phyloP scores from a whole-genome alignment of 805 yeast species.

The Pichia deserticola region DNA sequence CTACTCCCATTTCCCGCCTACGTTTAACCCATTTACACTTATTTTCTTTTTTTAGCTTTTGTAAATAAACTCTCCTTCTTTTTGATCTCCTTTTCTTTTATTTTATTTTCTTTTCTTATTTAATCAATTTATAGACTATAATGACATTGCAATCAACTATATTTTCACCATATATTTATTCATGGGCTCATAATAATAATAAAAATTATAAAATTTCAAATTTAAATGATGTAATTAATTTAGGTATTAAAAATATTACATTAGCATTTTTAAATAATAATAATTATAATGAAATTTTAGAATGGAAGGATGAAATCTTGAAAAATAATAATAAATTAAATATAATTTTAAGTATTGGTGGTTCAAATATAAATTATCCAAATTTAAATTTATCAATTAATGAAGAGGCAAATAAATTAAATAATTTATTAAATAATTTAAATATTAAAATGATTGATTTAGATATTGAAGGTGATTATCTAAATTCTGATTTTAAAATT shows the following conservation, averaged over 20 bases:
- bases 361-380: slow-evolving; percentile 25
- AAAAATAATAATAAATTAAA: slow-evolving; percentile 11
- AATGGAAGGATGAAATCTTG: slow-evolving; percentile 20
- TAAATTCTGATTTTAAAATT: slow-evolving; percentile 10
- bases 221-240: slow-evolving; percentile 13
- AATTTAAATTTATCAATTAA: slow-evolving; percentile 5
- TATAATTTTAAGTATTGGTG: slow-evolving; percentile 27
- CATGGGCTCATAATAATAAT: slow-evolving; percentile 21
- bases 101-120: neutral
- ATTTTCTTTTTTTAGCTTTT: neutral
- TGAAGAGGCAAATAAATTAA: slow-evolving; percentile 13
- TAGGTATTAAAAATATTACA: slow-evolving; percentile 16
- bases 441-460: slow-evolving; percentile 21
- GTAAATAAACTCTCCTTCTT: too few relatives aligned
- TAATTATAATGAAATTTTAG: slow-evolving; percentile 19
- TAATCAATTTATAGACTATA: neutral
- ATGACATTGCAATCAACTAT: neutral
- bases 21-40: neutral
- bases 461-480: slow-evolving; percentile 24
- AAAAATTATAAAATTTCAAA: slow-evolving; percentile 13
- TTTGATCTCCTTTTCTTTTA: neutral
- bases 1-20: neutral
- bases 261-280: slow-evolving; percentile 23
- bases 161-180: slow-evolving; percentile 26
- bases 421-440: slow-evolving; percentile 11